A percentile compares a stretch with the other conserved stretches of the same genome.
Conservation (phyloP, 805 yeast genomes). For the Monosporozyma servazzii region DNA sequence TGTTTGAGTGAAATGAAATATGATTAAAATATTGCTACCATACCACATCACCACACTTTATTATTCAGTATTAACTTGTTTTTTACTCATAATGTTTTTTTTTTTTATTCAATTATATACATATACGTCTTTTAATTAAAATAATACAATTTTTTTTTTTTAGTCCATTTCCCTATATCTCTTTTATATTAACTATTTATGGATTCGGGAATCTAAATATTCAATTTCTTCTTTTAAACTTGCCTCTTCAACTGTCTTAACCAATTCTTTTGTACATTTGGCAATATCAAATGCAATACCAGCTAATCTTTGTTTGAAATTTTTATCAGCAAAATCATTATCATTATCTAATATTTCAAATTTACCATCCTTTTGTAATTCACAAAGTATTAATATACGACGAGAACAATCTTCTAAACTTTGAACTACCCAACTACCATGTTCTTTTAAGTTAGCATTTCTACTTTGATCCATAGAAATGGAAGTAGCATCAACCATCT, state of each 20-base stretch:
- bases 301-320: conserved; percentile 86
- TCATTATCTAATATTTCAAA: conserved; percentile 34
- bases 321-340: conserved; percentile 70
- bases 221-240: conserved; percentile 80
- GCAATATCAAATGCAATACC: conserved; percentile 96
- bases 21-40: no score
- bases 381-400: conserved; percentile 69
- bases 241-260: conserved; percentile 92
- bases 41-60: no score
- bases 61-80: no score
- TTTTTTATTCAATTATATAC: not conserved
- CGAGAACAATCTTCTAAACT: conserved; percentile 76
- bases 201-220: conserved; percentile 59
- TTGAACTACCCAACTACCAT: conserved; percentile 84
- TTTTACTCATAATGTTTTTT: no score
- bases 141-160: not conserved
- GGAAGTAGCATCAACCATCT: conserved; percentile 85
- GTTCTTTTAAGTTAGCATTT: conserved; percentile 75
- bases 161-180: not conserved
- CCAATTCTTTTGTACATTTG: conserved; percentile 90
- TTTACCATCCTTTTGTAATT: conserved; percentile 27
- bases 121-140: not conserved
- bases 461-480: conserved; percentile 83
- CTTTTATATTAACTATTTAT: conserved; percentile 1
- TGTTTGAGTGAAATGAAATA: no score